A percentile compares a stretch with the other conserved stretches of the same genome.
Conservation (phyloP, 495 filamentous ascomycete species). For the Lasiosphaeris hirsuta region DNA sequence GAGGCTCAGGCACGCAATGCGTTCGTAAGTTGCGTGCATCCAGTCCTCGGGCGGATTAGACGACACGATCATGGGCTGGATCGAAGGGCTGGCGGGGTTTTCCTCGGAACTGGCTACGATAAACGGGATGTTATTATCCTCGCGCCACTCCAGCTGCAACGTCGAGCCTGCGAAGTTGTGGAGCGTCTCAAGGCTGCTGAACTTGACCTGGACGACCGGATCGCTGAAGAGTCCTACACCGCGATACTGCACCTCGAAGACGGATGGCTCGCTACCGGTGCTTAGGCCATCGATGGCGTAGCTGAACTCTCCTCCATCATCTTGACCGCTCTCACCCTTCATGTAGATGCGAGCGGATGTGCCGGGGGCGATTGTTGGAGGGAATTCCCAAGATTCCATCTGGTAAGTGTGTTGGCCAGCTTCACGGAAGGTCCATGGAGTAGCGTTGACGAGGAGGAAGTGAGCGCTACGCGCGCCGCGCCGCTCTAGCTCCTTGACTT, state of each 20-base stretch:
- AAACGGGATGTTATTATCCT: constrained; percentile 3
- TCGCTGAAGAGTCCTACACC: neutral
- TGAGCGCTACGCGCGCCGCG: neutral
- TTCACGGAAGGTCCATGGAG: neutral
- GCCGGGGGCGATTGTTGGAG: neutral
- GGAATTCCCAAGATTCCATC: constrained; percentile 2
- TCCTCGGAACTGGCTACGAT: neutral
- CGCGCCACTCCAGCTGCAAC: neutral
- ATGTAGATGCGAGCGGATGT: neutral
- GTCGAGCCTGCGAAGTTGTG: neutral
- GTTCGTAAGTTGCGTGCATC: neutral
- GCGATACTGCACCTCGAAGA: constrained; percentile 3
- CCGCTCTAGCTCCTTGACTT: neutral
- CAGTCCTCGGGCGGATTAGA: neutral
- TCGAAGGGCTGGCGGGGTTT: neutral
- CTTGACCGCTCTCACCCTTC: neutral
- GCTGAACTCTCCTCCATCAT: neutral
- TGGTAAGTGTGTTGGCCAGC: neutral
- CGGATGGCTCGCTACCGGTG: neutral
- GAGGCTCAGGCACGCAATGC: constrained; percentile 1
- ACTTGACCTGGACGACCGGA: neutral
- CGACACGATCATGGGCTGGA: neutral
- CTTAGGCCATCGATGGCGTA: neutral
- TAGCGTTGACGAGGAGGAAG: constrained; percentile 2
- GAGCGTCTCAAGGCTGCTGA: neutral